Base-by-base conservation (phyloP, 305 asterid genomes). In the Solanum hybrid region DNA sequence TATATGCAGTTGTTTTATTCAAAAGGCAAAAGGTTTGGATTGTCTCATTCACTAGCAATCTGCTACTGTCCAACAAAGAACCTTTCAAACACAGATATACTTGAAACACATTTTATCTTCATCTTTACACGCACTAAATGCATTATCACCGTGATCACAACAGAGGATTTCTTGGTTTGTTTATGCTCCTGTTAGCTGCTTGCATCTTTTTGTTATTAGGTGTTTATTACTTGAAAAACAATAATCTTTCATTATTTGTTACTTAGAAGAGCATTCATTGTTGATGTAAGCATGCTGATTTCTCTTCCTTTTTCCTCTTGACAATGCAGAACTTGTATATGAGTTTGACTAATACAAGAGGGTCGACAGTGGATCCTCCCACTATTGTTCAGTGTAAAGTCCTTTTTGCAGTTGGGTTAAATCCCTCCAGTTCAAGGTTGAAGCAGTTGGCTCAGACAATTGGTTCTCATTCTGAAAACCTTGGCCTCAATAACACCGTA, bases 401-500 rank as follows among this genome's bases (percentile, higher is more conserved):
- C 77, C 92, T 97, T 84, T 86, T 93, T 90, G 96, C 95, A 8
- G 97, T 97, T 85, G 99, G 99, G 27, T 91, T 91, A 32, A 91
- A 95, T 71, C 94, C 97, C 89, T 92, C 95, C 16, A 92, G 90
- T 42, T 91, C 95, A 71, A 94, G 99, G 93, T 77, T 94, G 88
- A 96, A 97, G 93, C 98, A 96, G 93, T 91, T 97, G 94, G 95
- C 98, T 91, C 97, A 94, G 90, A 94, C 98, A 5, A 97, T 97
- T 89, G 96, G 93, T 88, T 92, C 98, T 17, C 94, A 94, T 88
- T 26, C 94, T 16, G 95, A 93, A 90, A 97, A 97, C 91, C 98
- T 97, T 51, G 99, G 99, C 86, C 95, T 97, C 76, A 94, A 97
- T 85, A 93, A 96, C 95, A 96, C 98, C 0, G 97, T 96, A 29